Conservation (phyloP, 495 filamentous ascomycete species). For the Lasiosphaeria ovina region DNA sequence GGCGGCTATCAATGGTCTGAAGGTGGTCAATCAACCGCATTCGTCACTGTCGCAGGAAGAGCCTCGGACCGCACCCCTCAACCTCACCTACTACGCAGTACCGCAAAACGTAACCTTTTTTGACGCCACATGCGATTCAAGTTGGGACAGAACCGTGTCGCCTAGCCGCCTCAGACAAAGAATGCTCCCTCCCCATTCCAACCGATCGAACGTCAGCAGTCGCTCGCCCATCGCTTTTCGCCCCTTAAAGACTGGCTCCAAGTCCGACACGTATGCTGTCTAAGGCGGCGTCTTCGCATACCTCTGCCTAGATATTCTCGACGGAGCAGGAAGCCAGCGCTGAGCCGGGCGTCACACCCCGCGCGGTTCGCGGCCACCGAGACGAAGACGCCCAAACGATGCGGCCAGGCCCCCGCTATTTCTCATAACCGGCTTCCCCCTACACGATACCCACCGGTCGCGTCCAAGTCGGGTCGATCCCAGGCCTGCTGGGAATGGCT, state of each 20-base stretch:
- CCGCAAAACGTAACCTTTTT: neutral
- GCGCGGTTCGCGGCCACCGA: no score
- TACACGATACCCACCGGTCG: neutral
- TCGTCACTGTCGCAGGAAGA: slow-evolving; percentile 11
- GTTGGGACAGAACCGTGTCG: neutral
- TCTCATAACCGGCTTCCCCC: no score
- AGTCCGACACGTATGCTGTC: neutral
- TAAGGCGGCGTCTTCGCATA: neutral
- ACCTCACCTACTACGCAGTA: neutral
- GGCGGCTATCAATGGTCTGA: no score
- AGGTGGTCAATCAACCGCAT: slow-evolving; percentile 8
- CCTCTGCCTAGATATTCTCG: no score
- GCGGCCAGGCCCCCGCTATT: no score
- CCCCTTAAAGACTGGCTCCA: neutral
- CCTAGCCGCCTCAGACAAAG: neutral
- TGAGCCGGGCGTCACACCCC: no score
- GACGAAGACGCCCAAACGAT: no score
- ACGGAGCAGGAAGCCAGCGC: no score
- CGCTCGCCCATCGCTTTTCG: neutral
- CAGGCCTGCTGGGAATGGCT: slow-evolving; percentile 15
- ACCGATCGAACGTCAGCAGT: neutral
- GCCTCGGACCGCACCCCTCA: neutral
- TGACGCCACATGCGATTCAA: no score
- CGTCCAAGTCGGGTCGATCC: neutral
- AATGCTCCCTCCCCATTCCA: neutral